Evolutionary conservation across 2,329 filamentous ascomycete species (phyloP), one percentile per base, ranked within the genome.

Genomic region (Trichoderma hamatum): DNA sequence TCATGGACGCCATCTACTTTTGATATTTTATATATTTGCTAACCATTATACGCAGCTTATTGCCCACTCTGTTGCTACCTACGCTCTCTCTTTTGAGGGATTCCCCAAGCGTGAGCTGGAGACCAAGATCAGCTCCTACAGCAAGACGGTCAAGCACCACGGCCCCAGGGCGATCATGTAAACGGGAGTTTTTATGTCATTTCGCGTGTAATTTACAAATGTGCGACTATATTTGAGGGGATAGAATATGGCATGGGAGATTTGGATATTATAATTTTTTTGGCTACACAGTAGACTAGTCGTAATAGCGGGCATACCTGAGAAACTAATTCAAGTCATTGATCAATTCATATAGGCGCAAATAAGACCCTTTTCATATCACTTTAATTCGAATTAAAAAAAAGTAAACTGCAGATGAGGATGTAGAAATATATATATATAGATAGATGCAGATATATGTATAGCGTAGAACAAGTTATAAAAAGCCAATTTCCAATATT

Each of bases 41-140:
- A 65, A 77, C 69, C 2, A 4, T 26, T 70, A 21, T 36, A 49
- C 5, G 34, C 66, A 87, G 85, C 81, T 89, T 43, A 90, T 94
- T 72, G 90, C 91, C 3, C 89, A 92, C 78, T 89, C 89, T 1
- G 87, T 92, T n/a, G 91, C 90, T 1, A 90, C 88, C 0, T 93
- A 88, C 74, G 90, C 90, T 13, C 76, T 81, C 3, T 90, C 88
- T 0, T 89, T 92, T 72, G 82, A 90, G 5, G 87, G 84, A 11
- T 90, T 92, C 79, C 90, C 90, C 0, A 77, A 88, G 78, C 82
- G 88, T 30, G 78, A 77, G 1, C 72, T 76, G 1, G 74, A 78
- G 11, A 72, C 78, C 1, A 71, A 72, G 61, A 71, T 74, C 2
- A 71, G 72, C n/a, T 66, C 71, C 1, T 81, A 83, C 62, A 74